A percentile compares a stretch with the other conserved stretches of the same genome.
Evolutionary conservation across 345 rosid species (phyloP).

Genomic region (Excoecaria cochinchinensis): DNA sequence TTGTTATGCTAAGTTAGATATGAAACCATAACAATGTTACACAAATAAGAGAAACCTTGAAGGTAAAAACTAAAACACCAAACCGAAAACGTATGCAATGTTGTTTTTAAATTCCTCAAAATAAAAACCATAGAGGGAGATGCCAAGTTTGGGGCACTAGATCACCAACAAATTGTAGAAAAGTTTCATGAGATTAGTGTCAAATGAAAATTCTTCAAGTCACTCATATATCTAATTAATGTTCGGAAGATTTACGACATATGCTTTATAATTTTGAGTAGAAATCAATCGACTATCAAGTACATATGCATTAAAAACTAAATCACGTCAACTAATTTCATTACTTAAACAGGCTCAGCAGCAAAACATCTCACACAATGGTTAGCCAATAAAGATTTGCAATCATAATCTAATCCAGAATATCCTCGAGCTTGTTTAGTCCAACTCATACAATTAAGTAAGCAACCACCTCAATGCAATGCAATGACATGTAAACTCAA

Average conservation of each 20-base stretch:
- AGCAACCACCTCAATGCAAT: not conserved
- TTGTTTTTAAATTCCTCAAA: not conserved
- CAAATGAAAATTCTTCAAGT: not conserved
- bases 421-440: not conserved
- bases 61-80: not conserved
- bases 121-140: not conserved
- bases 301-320: not conserved
- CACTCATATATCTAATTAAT: not conserved
- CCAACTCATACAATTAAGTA: not conserved
- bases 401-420: not conserved
- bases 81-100: no score
- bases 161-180: not conserved
- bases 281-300: not conserved
- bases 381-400: not conserved
- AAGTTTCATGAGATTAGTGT: not conserved
- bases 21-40: not conserved
- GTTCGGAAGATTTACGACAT: not conserved
- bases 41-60: not conserved
- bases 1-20: not conserved
- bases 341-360: not conserved
- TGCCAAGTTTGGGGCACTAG: not conserved
- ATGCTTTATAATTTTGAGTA: not conserved
- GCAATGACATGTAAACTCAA: no score
- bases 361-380: not conserved
- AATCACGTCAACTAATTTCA: not conserved